Evolutionary conservation across 331 rosid genomes (phyloP).

Genomic region (Quercus tomentella): DNA sequence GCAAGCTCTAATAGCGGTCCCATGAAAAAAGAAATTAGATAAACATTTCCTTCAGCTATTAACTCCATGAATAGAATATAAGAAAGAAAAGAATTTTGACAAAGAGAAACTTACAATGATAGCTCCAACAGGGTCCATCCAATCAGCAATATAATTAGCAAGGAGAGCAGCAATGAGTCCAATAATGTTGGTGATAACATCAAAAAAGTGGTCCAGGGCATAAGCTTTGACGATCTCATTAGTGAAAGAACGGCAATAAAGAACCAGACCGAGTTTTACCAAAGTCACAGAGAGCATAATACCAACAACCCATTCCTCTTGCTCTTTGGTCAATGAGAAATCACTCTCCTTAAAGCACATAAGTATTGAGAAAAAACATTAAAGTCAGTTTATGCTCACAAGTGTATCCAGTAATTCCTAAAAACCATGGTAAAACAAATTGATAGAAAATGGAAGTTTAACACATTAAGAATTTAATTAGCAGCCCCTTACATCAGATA

Average conservation of each 20-base stretch:
- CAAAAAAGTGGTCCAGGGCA: conserved; percentile 98
- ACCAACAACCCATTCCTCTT: conserved; percentile 90
- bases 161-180: conserved; percentile 94
- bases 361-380: neutral
- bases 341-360: conserved; percentile 41
- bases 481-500: conserved; percentile 55
- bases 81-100: neutral
- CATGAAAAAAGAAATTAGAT: neutral
- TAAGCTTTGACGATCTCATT: conserved; percentile 92
- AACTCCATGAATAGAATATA: neutral
- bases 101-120: conserved; percentile 65
- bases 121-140: conserved; percentile 99
- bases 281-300: conserved; percentile 90
- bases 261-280: conserved; percentile 65
- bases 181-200: conserved; percentile 83
- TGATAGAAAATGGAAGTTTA: neutral
- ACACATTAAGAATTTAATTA: neutral
- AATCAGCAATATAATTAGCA: conserved; percentile 69
- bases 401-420: neutral
- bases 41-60: neutral
- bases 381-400: conserved; percentile 9
- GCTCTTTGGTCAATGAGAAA: conserved; percentile 65
- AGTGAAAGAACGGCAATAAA: conserved; percentile 85
- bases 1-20: neutral
- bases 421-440: neutral